Base-by-base conservation (phyloP, 331 rosid species). In the Erythrophleum ivorense region DNA sequence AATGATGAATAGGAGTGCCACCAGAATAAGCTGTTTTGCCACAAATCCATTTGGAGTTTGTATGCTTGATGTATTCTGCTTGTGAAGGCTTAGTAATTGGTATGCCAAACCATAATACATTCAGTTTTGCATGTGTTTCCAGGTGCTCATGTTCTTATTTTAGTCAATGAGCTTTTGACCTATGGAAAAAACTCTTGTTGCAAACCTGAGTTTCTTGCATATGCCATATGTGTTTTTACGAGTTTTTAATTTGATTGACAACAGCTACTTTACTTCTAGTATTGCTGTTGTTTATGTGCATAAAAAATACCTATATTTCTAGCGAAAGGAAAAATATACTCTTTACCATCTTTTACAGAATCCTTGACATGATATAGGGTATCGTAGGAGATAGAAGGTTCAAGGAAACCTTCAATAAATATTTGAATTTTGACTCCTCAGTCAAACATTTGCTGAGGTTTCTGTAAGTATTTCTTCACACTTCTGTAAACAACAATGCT, bases 281-380 rank as follows among this genome's bases (percentile, higher is more conserved):
- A 13, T 63, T 55, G 38, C 19, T 54, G 50, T 71, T 64, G 67
- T 71, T 40, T 48, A 18, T 49, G 40, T 77, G 24, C 45, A 62
- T 67, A 72, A 33, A 81, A 58, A 16, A 71, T n/a, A 38, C 36
- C 31, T 58, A 67, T 55, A 33, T 84, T 80, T 78, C 76, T 7
- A 80, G 71, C 45, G 69, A 29, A 36, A 76, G 67, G 76, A 64
- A 82, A 31, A 16, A 38, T 67, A 1, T 45, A 29, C 36, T 58
- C 71, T 78, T 79, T 29, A 40, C 5, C 34, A 73, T 75, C 77
- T 72, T 63, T 81, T 46, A 60, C 60, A 67, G 75, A 85, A 43
- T 86, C 91, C 97, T 92, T 92, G 87, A 94, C 97, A 77, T 79
- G 54, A 80, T 81, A 66, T 90, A 93, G 99, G 89, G 77, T 52